Evolutionary conservation across 345 rosid genomes (phyloP), one percentile per base, ranked within the genome.

Genomic region (Excoecaria cochinchinensis): DNA sequence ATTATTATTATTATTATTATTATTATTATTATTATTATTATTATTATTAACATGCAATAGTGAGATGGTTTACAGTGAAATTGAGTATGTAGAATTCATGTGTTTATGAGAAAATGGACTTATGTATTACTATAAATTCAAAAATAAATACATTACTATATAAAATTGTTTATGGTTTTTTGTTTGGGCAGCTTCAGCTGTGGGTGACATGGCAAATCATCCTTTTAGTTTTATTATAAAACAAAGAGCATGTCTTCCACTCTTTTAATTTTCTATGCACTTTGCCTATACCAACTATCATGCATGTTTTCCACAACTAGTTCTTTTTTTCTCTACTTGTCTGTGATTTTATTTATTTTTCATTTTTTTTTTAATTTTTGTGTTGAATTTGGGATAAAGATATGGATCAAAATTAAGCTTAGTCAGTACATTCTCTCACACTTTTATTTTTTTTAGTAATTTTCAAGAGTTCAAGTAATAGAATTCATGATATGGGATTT

Each of bases 231-330:
- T 31, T 31, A 31, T 31, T 0, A 31, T 31, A 31, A 31, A 31
- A 31, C 31, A 31, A 1, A 15, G 0, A 44, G 74, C 65, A 71
- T 71, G 74, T 71, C 65, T 71, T 71, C 74, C 74, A 56, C 65
- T 60, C 47, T 42, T 59, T 42, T 31, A 59, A 22, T 59, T 58
- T 59, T 46, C 15, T 58, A 56, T 38, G 16, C 24, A 38, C 15
- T 53, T 5, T 58, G 36, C 51, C 55, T 36, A 17, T 5, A 40
- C 31, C 42, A 31, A 31, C 31, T 14, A 42, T 40, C 74, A 44
- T 71, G 66, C 74, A 44, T 71, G 66, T 24, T 57, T 71, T 58
- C 53, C 66, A 58, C 67, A 60, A 58, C 51, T 24, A 9, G 1
- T 44, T 60, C 1, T 60, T 60, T 60, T 7, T 60, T 16, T 1